A percentile compares a stretch with the other conserved stretches of the same genome.
phyloP scores from a whole-genome alignment of 2,329 filamentous ascomycete species.

The Tolypocladium capitatum region DNA sequence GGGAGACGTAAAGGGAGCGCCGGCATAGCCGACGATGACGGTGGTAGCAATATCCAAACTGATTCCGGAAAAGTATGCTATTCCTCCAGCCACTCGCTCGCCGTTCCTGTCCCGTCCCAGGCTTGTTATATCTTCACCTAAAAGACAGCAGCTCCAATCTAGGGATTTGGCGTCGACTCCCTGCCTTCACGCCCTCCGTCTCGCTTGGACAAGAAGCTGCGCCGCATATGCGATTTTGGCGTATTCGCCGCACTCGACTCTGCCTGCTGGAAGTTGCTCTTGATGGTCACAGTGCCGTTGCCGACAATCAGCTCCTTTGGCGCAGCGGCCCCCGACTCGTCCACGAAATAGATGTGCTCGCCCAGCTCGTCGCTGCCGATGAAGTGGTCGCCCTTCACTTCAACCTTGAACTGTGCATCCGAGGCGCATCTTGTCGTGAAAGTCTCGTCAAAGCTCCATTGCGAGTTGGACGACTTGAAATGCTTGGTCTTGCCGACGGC shows the following conservation, averaged over 20 bases:
- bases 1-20: background rate
- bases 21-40: background rate
- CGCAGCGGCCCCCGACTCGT: conserved; percentile 54
- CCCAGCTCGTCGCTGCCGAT: conserved; percentile 80
- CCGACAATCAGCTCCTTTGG: conserved; percentile 69
- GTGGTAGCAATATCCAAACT: background rate
- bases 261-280: conserved; percentile 53
- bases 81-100: background rate
- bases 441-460: conserved; percentile 60
- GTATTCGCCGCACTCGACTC: conserved; percentile 33
- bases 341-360: conserved; percentile 81
- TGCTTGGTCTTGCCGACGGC: conserved; percentile 87
- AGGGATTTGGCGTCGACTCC: conserved; percentile 28
- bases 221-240: conserved; percentile 33
- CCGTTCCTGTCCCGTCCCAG: background rate
- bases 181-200: conserved; percentile 27
- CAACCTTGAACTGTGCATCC: conserved; percentile 74
- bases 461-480: conserved; percentile 56
- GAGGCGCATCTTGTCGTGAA: conserved; percentile 68
- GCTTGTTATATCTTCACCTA: conserved; percentile 3
- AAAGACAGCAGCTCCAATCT: conserved; percentile 7
- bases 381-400: conserved; percentile 72
- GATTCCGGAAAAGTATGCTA: background rate
- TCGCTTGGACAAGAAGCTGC: conserved; percentile 43
- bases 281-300: conserved; percentile 55